phyloP scores from a whole-genome alignment of 768 basidiomycete genomes.

The Phaeolepiota aurea region DNA sequence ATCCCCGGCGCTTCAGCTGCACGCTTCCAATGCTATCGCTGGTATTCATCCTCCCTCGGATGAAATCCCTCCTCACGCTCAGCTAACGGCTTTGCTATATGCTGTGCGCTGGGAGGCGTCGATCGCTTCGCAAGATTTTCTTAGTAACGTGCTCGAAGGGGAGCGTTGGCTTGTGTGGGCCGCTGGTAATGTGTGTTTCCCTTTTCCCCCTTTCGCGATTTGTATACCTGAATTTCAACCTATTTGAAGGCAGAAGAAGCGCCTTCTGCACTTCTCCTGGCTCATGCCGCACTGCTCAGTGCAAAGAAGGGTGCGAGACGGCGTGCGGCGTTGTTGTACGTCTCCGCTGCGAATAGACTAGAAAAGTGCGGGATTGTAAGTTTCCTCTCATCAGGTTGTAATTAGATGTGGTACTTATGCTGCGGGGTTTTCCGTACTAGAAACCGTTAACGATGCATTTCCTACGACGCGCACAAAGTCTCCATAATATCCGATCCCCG shows the following conservation, averaged over 20 bases:
- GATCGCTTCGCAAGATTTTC: slow-evolving; percentile 50
- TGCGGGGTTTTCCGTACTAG: slow-evolving; percentile 23
- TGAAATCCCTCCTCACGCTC: slow-evolving; percentile 53
- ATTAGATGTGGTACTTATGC: background rate
- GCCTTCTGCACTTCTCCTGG: slow-evolving; percentile 69
- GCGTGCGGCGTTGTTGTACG: slow-evolving; percentile 73
- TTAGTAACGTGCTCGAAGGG: slow-evolving; percentile 51
- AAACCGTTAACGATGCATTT: slow-evolving; percentile 85
- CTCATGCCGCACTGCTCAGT: slow-evolving; percentile 71
- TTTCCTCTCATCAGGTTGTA: slow-evolving; percentile 9
- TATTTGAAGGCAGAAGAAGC: slow-evolving; percentile 70
- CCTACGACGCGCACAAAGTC: slow-evolving; percentile 58
- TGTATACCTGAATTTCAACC: slow-evolving; percentile 10
- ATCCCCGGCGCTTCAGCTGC: slow-evolving; percentile 48
- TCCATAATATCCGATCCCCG: slow-evolving; percentile 41
- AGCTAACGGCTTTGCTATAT: slow-evolving; percentile 57
- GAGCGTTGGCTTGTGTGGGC: slow-evolving; percentile 86
- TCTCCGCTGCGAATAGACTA: slow-evolving; percentile 63
- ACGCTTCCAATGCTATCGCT: slow-evolving; percentile 55
- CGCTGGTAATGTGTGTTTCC: slow-evolving; percentile 63
- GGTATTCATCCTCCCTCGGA: slow-evolving; percentile 30
- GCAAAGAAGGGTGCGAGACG: slow-evolving; percentile 45
- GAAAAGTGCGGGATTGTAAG: slow-evolving; percentile 83
- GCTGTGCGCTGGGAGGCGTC: slow-evolving; percentile 76
- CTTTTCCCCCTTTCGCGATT: slow-evolving; percentile 1